Conservation (phyloP, 2,329 filamentous ascomycete genomes). For the Aspergillus fumigatiaffinis region DNA sequence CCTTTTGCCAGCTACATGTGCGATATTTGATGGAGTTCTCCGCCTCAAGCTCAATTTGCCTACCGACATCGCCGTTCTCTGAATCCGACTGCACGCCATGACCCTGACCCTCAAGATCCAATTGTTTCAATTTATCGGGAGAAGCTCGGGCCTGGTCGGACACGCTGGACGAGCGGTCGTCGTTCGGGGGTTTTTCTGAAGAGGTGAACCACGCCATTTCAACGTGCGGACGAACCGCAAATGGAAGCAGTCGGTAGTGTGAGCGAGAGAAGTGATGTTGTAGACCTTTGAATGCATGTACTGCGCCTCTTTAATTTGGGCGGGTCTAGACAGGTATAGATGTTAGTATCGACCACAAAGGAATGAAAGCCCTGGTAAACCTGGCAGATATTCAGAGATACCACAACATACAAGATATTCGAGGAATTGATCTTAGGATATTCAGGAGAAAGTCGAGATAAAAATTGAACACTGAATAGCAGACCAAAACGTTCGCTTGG, state of each 20-base stretch:
- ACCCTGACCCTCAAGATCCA: constrained; percentile 27
- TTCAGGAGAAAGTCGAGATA: neutral
- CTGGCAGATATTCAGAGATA: neutral
- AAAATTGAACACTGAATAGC: neutral
- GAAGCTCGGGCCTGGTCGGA: constrained; percentile 22
- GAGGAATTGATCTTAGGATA: constrained; percentile 1
- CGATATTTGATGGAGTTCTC: constrained; percentile 83
- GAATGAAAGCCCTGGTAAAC: neutral
- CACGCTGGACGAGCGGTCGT: constrained; percentile 16
- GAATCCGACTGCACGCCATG: constrained; percentile 30
- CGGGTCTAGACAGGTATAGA: neutral
- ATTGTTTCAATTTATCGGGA: constrained; percentile 23
- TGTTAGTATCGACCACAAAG: neutral
- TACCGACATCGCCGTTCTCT: constrained; percentile 48
- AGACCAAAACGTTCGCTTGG: neutral
- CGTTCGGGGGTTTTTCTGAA: constrained; percentile 11
- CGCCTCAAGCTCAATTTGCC: constrained; percentile 73
- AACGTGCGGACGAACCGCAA: constrained; percentile 34
- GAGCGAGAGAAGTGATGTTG: constrained; percentile 18
- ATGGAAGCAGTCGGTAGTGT: constrained; percentile 29
- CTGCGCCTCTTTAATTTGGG: constrained; percentile 9
- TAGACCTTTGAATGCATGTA: constrained; percentile 35
- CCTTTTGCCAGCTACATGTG: constrained; percentile 91
- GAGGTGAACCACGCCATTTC: constrained; percentile 36
- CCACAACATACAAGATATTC: constrained; percentile 6